Evolutionary conservation across 2,329 filamentous ascomycete genomes (phyloP).

Genomic region (Gnomoniopsis sp.): DNA sequence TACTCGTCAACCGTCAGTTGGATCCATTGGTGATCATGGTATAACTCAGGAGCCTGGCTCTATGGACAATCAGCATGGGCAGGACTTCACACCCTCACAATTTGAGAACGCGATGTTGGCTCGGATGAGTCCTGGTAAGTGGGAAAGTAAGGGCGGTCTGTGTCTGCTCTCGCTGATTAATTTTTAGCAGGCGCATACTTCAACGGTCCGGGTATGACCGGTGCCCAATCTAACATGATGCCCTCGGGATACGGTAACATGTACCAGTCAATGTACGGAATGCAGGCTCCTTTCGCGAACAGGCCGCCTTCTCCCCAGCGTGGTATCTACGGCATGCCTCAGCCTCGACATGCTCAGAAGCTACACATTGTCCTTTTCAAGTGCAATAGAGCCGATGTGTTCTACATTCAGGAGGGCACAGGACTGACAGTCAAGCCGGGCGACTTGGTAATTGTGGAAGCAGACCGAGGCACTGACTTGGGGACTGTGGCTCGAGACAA

Average conservation of each 20-base stretch:
- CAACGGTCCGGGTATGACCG: constrained; percentile 28
- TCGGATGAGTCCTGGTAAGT: constrained; percentile 30
- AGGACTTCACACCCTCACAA: constrained; percentile 41
- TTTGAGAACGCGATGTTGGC: constrained; percentile 32
- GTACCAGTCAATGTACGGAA: constrained; percentile 45
- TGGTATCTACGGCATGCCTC: constrained; percentile 57
- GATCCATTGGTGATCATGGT: constrained; percentile 53
- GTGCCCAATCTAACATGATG: constrained; percentile 34
- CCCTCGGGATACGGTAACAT: constrained; percentile 36
- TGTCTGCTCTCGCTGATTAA: constrained; percentile 24
- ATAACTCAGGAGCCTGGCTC: constrained; percentile 43
- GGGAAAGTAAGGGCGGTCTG: constrained; percentile 23
- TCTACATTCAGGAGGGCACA: constrained; percentile 94
- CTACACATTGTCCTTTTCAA: constrained; percentile 95
- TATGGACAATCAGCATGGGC: constrained; percentile 39
- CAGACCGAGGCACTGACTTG: constrained; percentile 91
- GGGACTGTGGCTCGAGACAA: constrained; percentile 89
- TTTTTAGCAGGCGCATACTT: constrained; percentile 34
- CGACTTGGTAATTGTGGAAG: constrained; percentile 95
- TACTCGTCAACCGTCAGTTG: constrained; percentile 61
- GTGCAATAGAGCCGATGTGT: constrained; percentile 90
- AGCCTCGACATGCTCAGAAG: constrained; percentile 63
- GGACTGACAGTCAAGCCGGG: constrained; percentile 86
- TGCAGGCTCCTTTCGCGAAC: constrained; percentile 42
- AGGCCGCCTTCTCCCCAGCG: constrained; percentile 60